A percentile compares a stretch with the other conserved stretches of the same genome.
phyloP scores from a whole-genome alignment of 495 filamentous ascomycete species.

The Chaetomidium leptoderma region DNA sequence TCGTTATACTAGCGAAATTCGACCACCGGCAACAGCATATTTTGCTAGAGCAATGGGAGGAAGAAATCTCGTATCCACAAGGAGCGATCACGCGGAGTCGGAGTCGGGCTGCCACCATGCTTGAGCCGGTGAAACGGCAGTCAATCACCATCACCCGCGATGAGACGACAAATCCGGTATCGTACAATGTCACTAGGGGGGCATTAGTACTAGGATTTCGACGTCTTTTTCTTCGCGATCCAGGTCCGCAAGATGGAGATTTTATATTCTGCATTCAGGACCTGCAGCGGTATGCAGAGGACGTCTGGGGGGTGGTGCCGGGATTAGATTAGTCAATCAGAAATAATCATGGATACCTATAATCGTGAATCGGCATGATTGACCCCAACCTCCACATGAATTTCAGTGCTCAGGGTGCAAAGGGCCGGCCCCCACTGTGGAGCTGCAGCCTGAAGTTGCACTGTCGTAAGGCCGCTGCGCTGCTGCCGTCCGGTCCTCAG shows the following conservation, averaged over 20 bases:
- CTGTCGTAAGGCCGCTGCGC: background rate
- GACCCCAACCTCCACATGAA: background rate
- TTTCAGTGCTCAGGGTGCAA: too few species aligned
- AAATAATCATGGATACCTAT: too few species aligned
- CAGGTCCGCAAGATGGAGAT: conserved; percentile 22
- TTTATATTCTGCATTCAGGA: conserved; percentile 19
- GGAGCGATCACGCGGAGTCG: conserved; percentile 24
- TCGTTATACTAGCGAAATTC: conserved; percentile 29
- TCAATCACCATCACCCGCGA: conserved; percentile 1
- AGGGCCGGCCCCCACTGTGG: too few species aligned
- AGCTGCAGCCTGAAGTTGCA: background rate
- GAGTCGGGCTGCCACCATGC: background rate
- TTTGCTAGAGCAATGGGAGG: conserved; percentile 19
- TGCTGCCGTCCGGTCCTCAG: background rate
- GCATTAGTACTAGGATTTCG: conserved; percentile 23
- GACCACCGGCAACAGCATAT: conserved; percentile 12
- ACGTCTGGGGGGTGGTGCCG: conserved; percentile 10
- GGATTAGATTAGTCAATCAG: conserved; percentile 14
- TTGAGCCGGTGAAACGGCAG: conserved; percentile 9
- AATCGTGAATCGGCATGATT: too few species aligned
- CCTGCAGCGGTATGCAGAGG: conserved; percentile 19
- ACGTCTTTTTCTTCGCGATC: conserved; percentile 24
- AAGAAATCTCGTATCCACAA: conserved; percentile 13
- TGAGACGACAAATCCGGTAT: conserved; percentile 16
- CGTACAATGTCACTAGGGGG: conserved; percentile 25